Percentiles rank a stretch among this genome's conserved stretches.
Evolutionary conservation across 768 basidiomycete genomes (phyloP).

Genomic region (Auriscalpium microsporum): DNA sequence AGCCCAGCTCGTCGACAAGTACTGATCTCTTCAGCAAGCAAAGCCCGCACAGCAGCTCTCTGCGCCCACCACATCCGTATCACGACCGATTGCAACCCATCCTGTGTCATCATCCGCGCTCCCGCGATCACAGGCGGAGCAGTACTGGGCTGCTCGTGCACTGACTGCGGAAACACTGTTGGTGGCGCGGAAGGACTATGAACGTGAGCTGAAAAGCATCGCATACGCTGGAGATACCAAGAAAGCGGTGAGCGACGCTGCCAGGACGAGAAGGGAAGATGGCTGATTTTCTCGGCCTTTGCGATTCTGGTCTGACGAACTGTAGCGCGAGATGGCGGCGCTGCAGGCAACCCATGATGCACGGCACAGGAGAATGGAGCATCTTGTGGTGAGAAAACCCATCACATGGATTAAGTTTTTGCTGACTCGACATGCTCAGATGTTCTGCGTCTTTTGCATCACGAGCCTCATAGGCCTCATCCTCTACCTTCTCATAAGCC

Average conservation of each 20-base stretch:
- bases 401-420: constrained; percentile 3
- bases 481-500: not conserved
- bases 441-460: constrained; percentile 3
- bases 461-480: constrained; percentile 7
- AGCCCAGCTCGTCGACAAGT: too few relatives aligned
- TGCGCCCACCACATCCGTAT: too few relatives aligned
- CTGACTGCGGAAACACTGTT: constrained; percentile 57
- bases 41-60: too few relatives aligned
- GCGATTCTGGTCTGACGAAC: constrained; percentile 27
- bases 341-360: constrained; percentile 1
- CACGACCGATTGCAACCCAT: not conserved
- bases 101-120: not conserved
- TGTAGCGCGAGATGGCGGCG: constrained; percentile 10
- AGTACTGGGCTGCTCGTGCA: constrained; percentile 65
- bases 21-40: too few relatives aligned
- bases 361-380: constrained; percentile 1
- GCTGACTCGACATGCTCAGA: not conserved
- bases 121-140: constrained; percentile 32
- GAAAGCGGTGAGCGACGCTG: constrained; percentile 32
- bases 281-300: constrained; percentile 23
- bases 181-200: constrained; percentile 38
- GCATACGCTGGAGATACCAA: constrained; percentile 35
- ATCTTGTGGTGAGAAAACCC: constrained; percentile 5
- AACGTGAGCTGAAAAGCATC: constrained; percentile 38
- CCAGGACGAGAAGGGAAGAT: not conserved